A percentile compares a stretch with the other conserved stretches of the same genome.
phyloP scores from a whole-genome alignment of 2,329 filamentous ascomycete species.

The Calonectria henricotiae region DNA sequence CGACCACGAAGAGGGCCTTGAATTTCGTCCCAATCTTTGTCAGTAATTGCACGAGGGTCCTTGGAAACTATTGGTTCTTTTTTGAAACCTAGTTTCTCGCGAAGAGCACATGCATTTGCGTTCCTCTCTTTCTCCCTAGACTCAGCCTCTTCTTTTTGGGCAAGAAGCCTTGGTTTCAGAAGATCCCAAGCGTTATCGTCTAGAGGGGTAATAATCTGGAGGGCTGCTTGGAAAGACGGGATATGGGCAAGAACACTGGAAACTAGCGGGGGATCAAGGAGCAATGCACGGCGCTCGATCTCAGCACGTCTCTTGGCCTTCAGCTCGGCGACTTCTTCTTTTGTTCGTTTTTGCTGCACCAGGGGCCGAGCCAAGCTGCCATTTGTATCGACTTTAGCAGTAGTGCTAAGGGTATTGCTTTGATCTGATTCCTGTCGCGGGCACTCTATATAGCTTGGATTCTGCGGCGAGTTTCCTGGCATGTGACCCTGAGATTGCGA shows the following conservation, averaged over 20 bases:
- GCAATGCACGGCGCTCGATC: slow-evolving; percentile 80
- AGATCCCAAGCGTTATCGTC: slow-evolving; percentile 80
- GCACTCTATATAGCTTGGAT: slow-evolving; percentile 22
- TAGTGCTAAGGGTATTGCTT: slow-evolving; percentile 31
- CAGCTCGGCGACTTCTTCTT: slow-evolving; percentile 75
- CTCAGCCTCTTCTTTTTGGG: slow-evolving; percentile 78
- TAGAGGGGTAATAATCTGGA: slow-evolving; percentile 79
- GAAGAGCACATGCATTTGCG: slow-evolving; percentile 55
- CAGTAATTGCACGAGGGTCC: slow-evolving; percentile 69
- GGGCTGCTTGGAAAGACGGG: slow-evolving; percentile 81
- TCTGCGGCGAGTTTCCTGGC: slow-evolving; percentile 11
- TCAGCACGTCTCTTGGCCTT: slow-evolving; percentile 78
- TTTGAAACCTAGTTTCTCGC: slow-evolving; percentile 53
- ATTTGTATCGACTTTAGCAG: slow-evolving; percentile 27
- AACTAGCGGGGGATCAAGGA: slow-evolving; percentile 77
- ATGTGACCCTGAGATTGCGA: slow-evolving; percentile 19
- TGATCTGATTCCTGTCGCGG: slow-evolving; percentile 20
- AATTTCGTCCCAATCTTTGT: slow-evolving; percentile 80
- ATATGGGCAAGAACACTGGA: slow-evolving; percentile 78
- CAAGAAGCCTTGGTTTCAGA: slow-evolving; percentile 77
- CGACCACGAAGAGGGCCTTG: slow-evolving; percentile 78
- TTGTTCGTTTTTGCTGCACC: slow-evolving; percentile 67
- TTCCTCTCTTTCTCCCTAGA: slow-evolving; percentile 65
- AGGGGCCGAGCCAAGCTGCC: slow-evolving; percentile 25
- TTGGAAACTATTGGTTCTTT: slow-evolving; percentile 21